phyloP scores from a whole-genome alignment of 2,329 filamentous ascomycete genomes.

The Sporothrix brunneoviolacea region DNA sequence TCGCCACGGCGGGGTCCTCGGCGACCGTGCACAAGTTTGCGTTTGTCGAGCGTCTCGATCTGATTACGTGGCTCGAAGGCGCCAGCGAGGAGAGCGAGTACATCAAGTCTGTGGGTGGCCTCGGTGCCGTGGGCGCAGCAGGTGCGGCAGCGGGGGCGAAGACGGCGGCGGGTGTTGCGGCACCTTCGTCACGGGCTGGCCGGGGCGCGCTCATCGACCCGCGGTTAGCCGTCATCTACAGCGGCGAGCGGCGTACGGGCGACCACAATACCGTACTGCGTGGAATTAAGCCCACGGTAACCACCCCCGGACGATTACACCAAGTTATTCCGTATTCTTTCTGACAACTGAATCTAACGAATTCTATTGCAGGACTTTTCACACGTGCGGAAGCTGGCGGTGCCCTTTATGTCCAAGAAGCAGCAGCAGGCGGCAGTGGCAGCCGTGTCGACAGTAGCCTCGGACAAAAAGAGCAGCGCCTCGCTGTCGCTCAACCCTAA shows the following conservation, averaged over 20 bases:
- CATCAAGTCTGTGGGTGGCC: constrained; percentile 75
- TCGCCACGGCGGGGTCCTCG: constrained; percentile 46
- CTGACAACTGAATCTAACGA: too few species aligned
- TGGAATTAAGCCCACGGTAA: constrained; percentile 81
- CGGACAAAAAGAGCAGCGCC: constrained; percentile 35
- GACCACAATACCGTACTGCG: constrained; percentile 84
- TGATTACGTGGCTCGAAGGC: constrained; percentile 90
- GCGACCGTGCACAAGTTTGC: constrained; percentile 78
- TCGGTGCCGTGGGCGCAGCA: constrained; percentile 37
- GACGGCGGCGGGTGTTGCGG: constrained; percentile 34
- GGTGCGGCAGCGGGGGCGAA: constrained; percentile 19
- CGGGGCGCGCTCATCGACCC: constrained; percentile 66
- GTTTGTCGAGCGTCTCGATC: constrained; percentile 84
- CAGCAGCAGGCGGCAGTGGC: constrained; percentile 32
- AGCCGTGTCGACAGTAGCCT: constrained; percentile 19
- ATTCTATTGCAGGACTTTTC: constrained; percentile 74
- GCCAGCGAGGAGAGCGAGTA: constrained; percentile 87
- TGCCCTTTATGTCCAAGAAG: constrained; percentile 65
- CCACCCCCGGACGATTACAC: too few species aligned
- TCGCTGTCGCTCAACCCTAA: constrained; percentile 48
- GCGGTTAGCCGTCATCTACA: constrained; percentile 79
- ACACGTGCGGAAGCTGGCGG: constrained; percentile 79
- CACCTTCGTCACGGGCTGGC: constrained; percentile 45
- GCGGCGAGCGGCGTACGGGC: constrained; percentile 82
- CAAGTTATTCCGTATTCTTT: too few species aligned